Evolutionary conservation across 805 yeast genomes (phyloP).

Genomic region (Starmera pachycereana): DNA sequence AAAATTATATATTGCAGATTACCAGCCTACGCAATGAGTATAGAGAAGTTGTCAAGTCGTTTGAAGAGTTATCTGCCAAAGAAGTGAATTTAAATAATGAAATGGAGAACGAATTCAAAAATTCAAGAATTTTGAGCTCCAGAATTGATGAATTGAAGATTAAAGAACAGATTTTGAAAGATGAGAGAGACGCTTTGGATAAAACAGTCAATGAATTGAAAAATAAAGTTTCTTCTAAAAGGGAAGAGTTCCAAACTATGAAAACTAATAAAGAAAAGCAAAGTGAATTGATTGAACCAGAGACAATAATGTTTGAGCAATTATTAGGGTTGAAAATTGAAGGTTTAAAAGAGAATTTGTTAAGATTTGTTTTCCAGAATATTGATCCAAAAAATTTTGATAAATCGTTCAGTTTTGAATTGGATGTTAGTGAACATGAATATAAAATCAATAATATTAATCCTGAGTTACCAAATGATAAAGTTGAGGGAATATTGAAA

Average conservation of each 20-base stretch:
- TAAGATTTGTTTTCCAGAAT: constrained; percentile 39
- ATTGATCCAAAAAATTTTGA: constrained; percentile 34
- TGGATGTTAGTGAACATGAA: constrained; percentile 34
- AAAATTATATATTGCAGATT: constrained; percentile 22
- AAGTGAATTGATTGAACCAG: constrained; percentile 38
- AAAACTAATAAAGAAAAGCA: constrained; percentile 31
- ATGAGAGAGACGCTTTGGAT: constrained; percentile 19
- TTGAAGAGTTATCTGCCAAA: constrained; percentile 20
- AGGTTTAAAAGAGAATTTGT: constrained; percentile 34
- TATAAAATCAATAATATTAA: constrained; percentile 26
- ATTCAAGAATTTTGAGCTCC: constrained; percentile 16
- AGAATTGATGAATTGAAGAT: constrained; percentile 2
- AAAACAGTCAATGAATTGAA: constrained; percentile 24
- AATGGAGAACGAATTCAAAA: constrained; percentile 15
- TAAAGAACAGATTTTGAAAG: constrained; percentile 15
- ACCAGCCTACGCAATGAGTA: constrained; percentile 24
- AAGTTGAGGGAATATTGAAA: constrained; percentile 7
- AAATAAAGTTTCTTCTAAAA: constrained; percentile 19
- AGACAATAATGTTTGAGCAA: constrained; percentile 39
- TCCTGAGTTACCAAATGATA: constrained; percentile 27
- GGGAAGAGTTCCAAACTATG: constrained; percentile 23
- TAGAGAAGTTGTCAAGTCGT: constrained; percentile 21
- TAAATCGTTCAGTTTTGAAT: constrained; percentile 30
- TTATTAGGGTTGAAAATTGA: constrained; percentile 46
- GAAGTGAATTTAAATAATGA: constrained; percentile 21